Evolutionary conservation across 495 filamentous ascomycete species (phyloP).

Genomic region (Aspergillus leporis): DNA sequence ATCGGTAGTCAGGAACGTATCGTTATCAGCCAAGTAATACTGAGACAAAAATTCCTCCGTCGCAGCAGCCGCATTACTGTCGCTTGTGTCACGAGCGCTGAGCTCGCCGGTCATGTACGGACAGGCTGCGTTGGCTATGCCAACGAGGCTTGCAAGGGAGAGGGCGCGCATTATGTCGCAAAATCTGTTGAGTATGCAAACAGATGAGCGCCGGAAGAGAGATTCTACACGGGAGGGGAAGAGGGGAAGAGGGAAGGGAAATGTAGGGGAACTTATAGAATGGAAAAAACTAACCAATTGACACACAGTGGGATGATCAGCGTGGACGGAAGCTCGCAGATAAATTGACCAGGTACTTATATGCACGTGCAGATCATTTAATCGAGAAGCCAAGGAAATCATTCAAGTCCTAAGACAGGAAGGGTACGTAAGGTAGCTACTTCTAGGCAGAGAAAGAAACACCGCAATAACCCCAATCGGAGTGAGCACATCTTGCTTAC

Average conservation of each 20-base stretch:
- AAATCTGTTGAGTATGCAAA: background rate
- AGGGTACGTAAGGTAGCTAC: background rate
- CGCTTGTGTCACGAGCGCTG: slow-evolving; percentile 24
- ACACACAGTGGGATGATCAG: background rate
- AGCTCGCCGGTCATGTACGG: slow-evolving; percentile 43
- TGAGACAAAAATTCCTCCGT: slow-evolving; percentile 54
- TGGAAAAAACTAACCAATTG: slow-evolving; percentile 1
- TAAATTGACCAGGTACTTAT: slow-evolving; percentile 4
- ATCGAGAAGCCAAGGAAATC: background rate
- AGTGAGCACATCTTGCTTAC: slow-evolving; percentile 1
- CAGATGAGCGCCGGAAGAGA: background rate
- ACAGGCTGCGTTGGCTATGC: slow-evolving; percentile 43
- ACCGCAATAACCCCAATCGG: background rate
- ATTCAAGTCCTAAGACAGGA: background rate
- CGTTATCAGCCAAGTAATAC: slow-evolving; percentile 64
- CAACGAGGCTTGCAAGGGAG: slow-evolving; percentile 34
- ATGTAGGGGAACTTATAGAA: background rate
- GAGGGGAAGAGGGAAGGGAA: background rate
- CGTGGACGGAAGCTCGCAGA: background rate
- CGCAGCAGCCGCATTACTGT: slow-evolving; percentile 31
- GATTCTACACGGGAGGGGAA: background rate
- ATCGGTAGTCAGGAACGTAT: slow-evolving; percentile 66
- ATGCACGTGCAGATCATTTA: background rate
- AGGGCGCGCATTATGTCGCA: slow-evolving; percentile 30
- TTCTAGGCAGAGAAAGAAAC: background rate